phyloP scores from a whole-genome alignment of 116 monocot genomes.

The Phalaenopsis hybrid region DNA sequence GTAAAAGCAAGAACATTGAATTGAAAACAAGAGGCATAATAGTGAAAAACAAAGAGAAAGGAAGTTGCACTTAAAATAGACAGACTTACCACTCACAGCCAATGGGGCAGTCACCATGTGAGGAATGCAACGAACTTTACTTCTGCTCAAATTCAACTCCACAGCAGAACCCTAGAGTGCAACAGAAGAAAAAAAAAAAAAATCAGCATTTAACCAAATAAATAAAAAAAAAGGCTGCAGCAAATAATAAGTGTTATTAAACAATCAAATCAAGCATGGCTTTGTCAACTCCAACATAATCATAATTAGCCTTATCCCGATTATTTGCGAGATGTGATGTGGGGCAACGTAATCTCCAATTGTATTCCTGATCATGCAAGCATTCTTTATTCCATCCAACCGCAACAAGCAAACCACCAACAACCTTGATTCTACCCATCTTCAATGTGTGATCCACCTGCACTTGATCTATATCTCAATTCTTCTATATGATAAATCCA shows the following conservation, averaged over 20 bases:
- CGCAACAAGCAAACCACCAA: no score
- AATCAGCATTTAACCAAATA: background rate
- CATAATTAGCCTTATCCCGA: no score
- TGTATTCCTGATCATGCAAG: no score
- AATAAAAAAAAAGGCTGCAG: background rate
- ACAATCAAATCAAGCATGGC: background rate
- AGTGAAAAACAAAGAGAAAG: background rate
- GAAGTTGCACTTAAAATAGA: no score
- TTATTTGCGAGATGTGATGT: background rate
- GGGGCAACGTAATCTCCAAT: no score
- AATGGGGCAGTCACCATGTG: slow-evolving; percentile 47
- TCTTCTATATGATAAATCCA: no score
- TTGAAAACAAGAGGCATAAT: background rate
- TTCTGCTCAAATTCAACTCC: slow-evolving; percentile 34
- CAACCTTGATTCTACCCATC: no score
- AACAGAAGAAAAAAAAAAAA: background rate
- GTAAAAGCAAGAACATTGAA: background rate
- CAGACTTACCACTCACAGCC: slow-evolving; percentile 49
- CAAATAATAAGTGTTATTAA: background rate
- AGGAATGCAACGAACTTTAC: slow-evolving; percentile 65
- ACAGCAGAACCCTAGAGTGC: slow-evolving; percentile 13
- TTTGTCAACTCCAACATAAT: no score
- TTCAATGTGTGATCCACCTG: no score
- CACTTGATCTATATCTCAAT: no score
- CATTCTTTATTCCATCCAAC: no score